phyloP scores from a whole-genome alignment of 768 basidiomycete species.

The Macrolepiota albuminosa region DNA sequence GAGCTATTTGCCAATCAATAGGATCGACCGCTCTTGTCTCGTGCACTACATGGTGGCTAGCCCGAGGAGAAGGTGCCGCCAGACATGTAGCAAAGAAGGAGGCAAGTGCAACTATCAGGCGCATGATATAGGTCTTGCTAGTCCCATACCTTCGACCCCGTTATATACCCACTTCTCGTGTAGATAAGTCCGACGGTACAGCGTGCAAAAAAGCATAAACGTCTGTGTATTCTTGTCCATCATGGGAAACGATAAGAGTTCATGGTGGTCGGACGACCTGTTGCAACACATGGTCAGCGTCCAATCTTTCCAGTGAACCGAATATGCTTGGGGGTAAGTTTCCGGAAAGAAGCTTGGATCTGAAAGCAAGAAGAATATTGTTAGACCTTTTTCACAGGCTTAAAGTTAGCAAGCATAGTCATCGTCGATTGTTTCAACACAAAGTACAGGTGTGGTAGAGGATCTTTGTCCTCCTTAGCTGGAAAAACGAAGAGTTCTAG shows the following conservation, averaged over 20 bases:
- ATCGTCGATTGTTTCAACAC: neutral
- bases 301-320: neutral
- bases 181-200: neutral
- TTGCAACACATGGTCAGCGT: neutral
- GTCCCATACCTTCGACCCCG: neutral
- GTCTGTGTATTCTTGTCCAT: neutral
- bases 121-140: constrained; percentile 3
- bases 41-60: constrained; percentile 23
- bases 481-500: neutral
- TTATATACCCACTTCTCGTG: neutral
- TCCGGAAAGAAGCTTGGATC: neutral
- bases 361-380: neutral
- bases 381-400: neutral
- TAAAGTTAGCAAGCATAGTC: too few relatives aligned
- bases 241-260: neutral
- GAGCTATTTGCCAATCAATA: constrained; percentile 19
- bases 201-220: neutral
- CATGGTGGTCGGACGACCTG: neutral
- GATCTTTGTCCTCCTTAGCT: neutral
- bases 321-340: neutral
- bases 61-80: constrained; percentile 17
- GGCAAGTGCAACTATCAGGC: neutral
- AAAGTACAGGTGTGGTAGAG: neutral
- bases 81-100: constrained; percentile 14
- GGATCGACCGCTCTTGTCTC: constrained; percentile 25